Base-by-base conservation (phyloP, 306 rosid genomes). In the Vigna reflexopilosa region DNA sequence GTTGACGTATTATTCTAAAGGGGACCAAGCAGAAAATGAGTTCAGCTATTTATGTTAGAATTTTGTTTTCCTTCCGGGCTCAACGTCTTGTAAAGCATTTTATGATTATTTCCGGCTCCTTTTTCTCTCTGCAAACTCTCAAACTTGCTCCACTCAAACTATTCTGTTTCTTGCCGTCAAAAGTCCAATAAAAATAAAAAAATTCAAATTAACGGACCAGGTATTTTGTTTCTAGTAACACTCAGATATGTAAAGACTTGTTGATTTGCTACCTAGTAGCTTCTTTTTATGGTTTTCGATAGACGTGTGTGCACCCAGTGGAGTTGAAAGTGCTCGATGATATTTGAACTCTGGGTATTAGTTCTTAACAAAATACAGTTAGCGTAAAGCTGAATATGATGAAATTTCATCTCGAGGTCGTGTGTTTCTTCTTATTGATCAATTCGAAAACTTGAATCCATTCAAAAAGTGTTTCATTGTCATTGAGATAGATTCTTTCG, bases 21-120 rank as follows among this genome's bases (percentile, higher is more conserved):
- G 38, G 73, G 67, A 51, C 42, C 63, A 48, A 74, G 65, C 69
- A 38, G 64, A 58, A 83, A 78, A 54, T 66, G 82, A 66, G 64
- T 79, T 77, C 28, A 49, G 57, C n/a, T 34, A 38, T 81, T 55
- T 45, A 57, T 75, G 36, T 49, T 75, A 15, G 34, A 67, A 4
- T 73, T 14, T 71, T 57, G 15, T 74, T 72, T 61, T 24, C 55
- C 34, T 64, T 0, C 6, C 1, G 5, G 45, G 11, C n/a, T 2
- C 19, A 5, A 28, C 28, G 42, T 13, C n/a, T 57, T 58, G 10
- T 0, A 15, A 30, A 9, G 11, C 67, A 28, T 14, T 59, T 62
- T 62, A 26, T 64, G 64, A 44, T 64, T 32, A 77, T 62, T 62
- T 32, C 6, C 34, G 9, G 17, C 40, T 28, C 36, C 44, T 65